A percentile compares a stretch with the other conserved stretches of the same genome.
These are phyloP conservation scores for Claviceps digitariae DNA, from an alignment of 2,329 filamentous ascomycete species.

Conservation along the genomic window DNA sequence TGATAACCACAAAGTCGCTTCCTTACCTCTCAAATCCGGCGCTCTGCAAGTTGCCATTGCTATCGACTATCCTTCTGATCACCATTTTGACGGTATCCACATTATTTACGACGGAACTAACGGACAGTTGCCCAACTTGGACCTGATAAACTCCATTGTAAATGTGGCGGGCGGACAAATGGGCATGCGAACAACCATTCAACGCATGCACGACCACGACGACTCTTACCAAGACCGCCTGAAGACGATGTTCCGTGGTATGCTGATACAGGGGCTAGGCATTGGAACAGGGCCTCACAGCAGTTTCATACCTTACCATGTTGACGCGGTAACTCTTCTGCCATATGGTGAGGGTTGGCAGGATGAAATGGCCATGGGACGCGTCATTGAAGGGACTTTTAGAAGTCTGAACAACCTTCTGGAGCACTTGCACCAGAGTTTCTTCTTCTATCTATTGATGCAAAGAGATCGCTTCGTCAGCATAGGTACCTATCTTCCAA, in stretches of 20 bases:
- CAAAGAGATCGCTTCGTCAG: slow-evolving; percentile 87
- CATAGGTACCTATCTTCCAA: slow-evolving; percentile 93
- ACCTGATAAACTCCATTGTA: slow-evolving; percentile 88
- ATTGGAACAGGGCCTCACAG: slow-evolving; percentile 85
- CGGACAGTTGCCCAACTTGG: slow-evolving; percentile 86
- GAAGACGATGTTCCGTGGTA: slow-evolving; percentile 78
- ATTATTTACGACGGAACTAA: slow-evolving; percentile 93
- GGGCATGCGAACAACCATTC: slow-evolving; percentile 71
- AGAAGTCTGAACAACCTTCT: slow-evolving; percentile 91
- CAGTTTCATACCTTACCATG: slow-evolving; percentile 93
- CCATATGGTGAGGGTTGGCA: slow-evolving; percentile 88
- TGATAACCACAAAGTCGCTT: slow-evolving; percentile 52
- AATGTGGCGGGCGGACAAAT: slow-evolving; percentile 83
- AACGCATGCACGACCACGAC: slow-evolving; percentile 75
- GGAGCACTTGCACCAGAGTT: slow-evolving; percentile 95
- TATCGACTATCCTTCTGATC: slow-evolving; percentile 81
- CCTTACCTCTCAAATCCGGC: slow-evolving; percentile 79
- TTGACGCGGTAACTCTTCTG: slow-evolving; percentile 88
- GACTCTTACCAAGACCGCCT: slow-evolving; percentile 72
- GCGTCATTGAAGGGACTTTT: slow-evolving; percentile 80
- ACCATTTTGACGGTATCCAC: slow-evolving; percentile 76
- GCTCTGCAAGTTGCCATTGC: slow-evolving; percentile 85
- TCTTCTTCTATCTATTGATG: slow-evolving; percentile 97
- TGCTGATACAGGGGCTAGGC: slow-evolving; percentile 83
- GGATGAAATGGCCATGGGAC: slow-evolving; percentile 91